A percentile compares a stretch with the other conserved stretches of the same genome.
Evolutionary conservation across 2,329 filamentous ascomycete genomes (phyloP).

Genomic region (Botrytis galanthina): DNA sequence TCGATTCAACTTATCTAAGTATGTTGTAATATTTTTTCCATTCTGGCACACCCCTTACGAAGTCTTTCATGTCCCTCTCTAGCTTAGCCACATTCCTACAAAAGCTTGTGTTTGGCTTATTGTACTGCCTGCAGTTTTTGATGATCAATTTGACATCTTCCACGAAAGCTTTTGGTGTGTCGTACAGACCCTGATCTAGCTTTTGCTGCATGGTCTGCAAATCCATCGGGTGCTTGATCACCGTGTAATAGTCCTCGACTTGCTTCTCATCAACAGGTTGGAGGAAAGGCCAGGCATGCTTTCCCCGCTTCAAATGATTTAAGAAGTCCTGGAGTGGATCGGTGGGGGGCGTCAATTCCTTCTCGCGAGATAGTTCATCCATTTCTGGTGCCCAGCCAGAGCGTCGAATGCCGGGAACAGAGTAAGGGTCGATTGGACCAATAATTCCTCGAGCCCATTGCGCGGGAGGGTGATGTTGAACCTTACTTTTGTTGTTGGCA

Average conservation of each 20-base stretch:
- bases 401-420: neutral
- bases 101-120: neutral
- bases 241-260: neutral
- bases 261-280: neutral
- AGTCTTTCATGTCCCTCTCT: neutral
- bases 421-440: neutral
- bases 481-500: neutral
- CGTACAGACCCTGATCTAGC: neutral
- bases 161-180: neutral
- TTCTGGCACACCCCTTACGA: neutral
- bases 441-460: neutral
- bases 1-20: neutral
- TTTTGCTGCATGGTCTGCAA: neutral
- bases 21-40: neutral
- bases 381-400: neutral
- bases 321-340: neutral
- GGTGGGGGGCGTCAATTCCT: neutral
- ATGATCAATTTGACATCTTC: slow-evolving; percentile 13
- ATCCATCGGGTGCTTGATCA: neutral
- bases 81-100: neutral
- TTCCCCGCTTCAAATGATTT: neutral
- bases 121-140: slow-evolving; percentile 4
- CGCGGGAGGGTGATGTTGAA: neutral
- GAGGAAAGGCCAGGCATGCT: neutral
- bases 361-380: neutral